Base-by-base conservation (phyloP, 768 basidiomycete species). In the Hypholoma fasciculare region DNA sequence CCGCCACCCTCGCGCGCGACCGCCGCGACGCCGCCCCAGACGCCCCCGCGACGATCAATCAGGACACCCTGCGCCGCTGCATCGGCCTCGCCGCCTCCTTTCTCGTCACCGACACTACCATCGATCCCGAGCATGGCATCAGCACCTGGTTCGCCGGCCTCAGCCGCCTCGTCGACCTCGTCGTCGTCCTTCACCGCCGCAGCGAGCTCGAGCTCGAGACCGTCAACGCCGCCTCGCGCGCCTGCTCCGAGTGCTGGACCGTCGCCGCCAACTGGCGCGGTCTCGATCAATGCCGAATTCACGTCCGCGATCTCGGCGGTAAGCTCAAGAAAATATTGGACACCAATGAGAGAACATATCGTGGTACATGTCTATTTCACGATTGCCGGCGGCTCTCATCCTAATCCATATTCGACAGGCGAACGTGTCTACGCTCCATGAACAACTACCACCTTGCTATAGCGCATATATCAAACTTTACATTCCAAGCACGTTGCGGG, bases 171-270 rank as follows among this genome's bases (percentile, higher is more conserved):
- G 84, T 90, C 27, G 91, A 93, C 62, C 75, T 92, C 52, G 74
- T 90, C 58, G 78, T 88, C 50, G 87, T 82, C n/a, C 80, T 94
- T 34, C 88, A 94, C 65, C 71, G 74, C 30, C 77, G 82, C 52
- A 75, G 78, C 20, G 88, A 90, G 61, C 80, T 93, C 42, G 88
- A 92, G 63, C 74, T 89, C n/a, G 89, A 88, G 61, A 92, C 92
- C 6, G 69, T 93, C 43, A 86, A 84, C 65, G 84, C 81, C 42
- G 89, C 89, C 7, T 86, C 85, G 49, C 82, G 79, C 53, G 81
- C 81, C 13, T 91, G 90, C 64, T 89, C 88, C 16, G 92, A 94
- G 67, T 91, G 90, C 69, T 94, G 91, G 91, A 84, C 78, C 14
- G 82, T 85, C 2, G 83, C 86, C 0, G 84, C 82, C 0, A 81